Evolutionary conservation across 129 eudicot genomes (phyloP).

Genomic region (Oenanthe sinensis): DNA sequence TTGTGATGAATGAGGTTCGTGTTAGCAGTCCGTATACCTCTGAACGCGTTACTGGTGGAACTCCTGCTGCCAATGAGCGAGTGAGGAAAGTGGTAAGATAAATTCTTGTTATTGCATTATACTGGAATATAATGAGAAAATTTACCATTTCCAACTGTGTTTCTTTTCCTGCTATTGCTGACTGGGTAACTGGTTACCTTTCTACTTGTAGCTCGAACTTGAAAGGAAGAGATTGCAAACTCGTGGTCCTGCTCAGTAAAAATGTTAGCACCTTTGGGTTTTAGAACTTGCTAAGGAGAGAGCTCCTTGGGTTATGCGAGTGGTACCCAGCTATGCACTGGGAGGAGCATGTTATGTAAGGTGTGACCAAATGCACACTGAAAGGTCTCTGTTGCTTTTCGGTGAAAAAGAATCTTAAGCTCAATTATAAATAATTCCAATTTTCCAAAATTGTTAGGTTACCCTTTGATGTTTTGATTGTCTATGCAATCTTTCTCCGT

Average conservation of each 20-base stretch:
- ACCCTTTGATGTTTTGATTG: neutral
- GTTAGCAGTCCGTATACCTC: slow-evolving; percentile 96
- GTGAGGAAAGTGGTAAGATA: slow-evolving; percentile 95
- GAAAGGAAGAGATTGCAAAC: slow-evolving; percentile 84
- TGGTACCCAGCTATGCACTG: neutral
- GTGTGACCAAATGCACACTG: slow-evolving; percentile 3
- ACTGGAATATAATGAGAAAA: neutral
- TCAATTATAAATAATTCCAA: slow-evolving; percentile 17
- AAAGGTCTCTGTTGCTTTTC: neutral
- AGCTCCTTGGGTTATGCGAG: slow-evolving; percentile 13
- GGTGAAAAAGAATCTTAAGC: slow-evolving; percentile 16
- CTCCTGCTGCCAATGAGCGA: slow-evolving; percentile 95
- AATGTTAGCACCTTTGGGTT: slow-evolving; percentile 3
- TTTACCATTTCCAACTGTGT: neutral
- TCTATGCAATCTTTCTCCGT: neutral
- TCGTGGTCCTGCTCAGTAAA: slow-evolving; percentile 49
- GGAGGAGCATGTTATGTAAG: neutral
- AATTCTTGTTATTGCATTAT: neutral
- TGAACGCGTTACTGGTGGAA: slow-evolving; percentile 87
- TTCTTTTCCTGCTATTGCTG: neutral
- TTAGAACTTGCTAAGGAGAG: neutral
- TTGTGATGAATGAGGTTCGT: slow-evolving; percentile 94
- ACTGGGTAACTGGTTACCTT: neutral
- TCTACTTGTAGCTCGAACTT: slow-evolving; percentile 50
- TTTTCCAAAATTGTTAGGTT: neutral